These are phyloP conservation scores for Coemansia sp. DNA, from an alignment of 192 early-diverging fungal species.

Conservation along the genomic window DNA sequence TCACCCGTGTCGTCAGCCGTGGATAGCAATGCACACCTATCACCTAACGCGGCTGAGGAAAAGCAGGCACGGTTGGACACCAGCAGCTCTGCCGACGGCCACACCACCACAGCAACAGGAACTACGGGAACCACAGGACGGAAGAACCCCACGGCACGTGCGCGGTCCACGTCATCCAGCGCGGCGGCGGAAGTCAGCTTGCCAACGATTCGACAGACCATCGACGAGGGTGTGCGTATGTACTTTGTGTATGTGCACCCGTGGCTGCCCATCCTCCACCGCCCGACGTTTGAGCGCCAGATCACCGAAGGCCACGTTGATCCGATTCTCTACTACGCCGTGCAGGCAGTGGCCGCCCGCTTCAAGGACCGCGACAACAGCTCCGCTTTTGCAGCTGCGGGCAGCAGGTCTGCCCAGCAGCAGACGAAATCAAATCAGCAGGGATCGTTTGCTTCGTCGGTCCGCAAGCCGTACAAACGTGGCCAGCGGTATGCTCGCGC, in stretches of 20 bases:
- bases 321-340: constrained; percentile 35
- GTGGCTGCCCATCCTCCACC: constrained; percentile 51
- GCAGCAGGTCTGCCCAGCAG: background rate
- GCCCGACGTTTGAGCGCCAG: constrained; percentile 48
- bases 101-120: background rate
- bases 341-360: constrained; percentile 39
- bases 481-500: constrained; percentile 35
- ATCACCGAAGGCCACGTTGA: constrained; percentile 35
- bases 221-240: constrained; percentile 33
- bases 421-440: background rate
- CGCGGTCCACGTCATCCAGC: background rate
- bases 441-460: background rate
- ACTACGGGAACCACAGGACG: background rate
- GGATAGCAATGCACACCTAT: no score
- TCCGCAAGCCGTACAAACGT: constrained; percentile 22
- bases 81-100: background rate
- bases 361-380: constrained; percentile 8
- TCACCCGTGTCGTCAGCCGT: constrained; percentile 13
- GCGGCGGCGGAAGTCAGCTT: background rate
- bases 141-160: background rate
- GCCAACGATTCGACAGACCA: background rate
- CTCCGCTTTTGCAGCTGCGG: background rate
- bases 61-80: no score
- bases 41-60: background rate
- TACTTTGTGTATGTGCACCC: constrained; percentile 53